phyloP scores from a whole-genome alignment of 2,329 filamentous ascomycete genomes.

The Exserohilum rostratum region DNA sequence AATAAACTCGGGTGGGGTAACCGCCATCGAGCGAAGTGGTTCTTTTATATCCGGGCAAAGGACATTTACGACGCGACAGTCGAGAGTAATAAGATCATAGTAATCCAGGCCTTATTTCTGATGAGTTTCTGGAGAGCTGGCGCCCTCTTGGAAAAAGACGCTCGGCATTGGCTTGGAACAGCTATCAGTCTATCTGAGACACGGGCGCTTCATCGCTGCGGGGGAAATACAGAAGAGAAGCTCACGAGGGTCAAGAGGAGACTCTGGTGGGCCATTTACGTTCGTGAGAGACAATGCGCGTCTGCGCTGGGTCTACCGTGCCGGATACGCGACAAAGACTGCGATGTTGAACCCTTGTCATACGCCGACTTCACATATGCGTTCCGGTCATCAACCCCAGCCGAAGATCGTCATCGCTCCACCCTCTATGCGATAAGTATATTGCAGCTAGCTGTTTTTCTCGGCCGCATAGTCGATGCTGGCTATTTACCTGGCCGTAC shows the following conservation, averaged over 20 bases:
- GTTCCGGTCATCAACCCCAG: conserved; percentile 28
- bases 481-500: conserved; percentile 39
- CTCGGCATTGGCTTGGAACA: conserved; percentile 49
- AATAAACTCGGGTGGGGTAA: conserved; percentile 55
- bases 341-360: conserved; percentile 52
- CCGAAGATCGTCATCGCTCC: conserved; percentile 39
- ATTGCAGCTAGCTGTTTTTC: conserved; percentile 47
- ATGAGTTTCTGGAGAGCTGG: conserved; percentile 63
- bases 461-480: conserved; percentile 49
- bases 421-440: conserved; percentile 49
- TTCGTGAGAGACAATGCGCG: conserved; percentile 57
- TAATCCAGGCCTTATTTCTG: conserved; percentile 60
- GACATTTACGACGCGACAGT: conserved; percentile 61
- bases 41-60: conserved; percentile 59
- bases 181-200: conserved; percentile 61
- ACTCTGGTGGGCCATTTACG: conserved; percentile 63
- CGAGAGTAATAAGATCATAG: conserved; percentile 58
- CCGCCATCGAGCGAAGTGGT: conserved; percentile 57
- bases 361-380: conserved; percentile 48
- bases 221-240: conserved; percentile 29
- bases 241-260: conserved; percentile 52
- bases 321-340: conserved; percentile 58
- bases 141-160: conserved; percentile 48
- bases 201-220: conserved; percentile 52
- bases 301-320: conserved; percentile 55